Percentiles rank a stretch among this genome's conserved stretches.
Conservation (phyloP, 2,329 filamentous ascomycete genomes). For the Colletotrichum endophyticum region DNA sequence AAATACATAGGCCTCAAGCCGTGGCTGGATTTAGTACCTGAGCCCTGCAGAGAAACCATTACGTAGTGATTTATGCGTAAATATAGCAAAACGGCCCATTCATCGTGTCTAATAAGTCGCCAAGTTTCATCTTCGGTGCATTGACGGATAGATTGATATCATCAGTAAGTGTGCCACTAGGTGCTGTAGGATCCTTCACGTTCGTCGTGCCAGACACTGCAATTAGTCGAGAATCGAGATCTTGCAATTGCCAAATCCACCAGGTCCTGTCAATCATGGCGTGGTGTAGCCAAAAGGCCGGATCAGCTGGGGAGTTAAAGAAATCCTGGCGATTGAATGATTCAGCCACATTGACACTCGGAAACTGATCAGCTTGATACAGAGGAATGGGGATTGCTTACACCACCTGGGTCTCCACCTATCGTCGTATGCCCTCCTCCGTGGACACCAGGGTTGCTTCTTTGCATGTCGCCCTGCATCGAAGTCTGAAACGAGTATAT, state of each 20-base stretch:
- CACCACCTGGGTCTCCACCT: slow-evolving; percentile 35
- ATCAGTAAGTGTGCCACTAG: slow-evolving; percentile 23
- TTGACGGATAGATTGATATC: slow-evolving; percentile 28
- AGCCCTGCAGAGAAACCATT: accelerated
- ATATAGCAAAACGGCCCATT: slow-evolving; percentile 35
- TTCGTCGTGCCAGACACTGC: slow-evolving; percentile 17
- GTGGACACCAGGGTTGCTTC: slow-evolving; percentile 33
- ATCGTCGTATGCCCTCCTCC: slow-evolving; percentile 44
- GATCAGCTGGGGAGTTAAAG: slow-evolving; percentile 33
- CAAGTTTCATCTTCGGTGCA: slow-evolving; percentile 28
- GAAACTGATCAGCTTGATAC: accelerated
- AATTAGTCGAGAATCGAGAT: slow-evolving; percentile 11
- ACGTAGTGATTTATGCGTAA: slow-evolving; percentile 25
- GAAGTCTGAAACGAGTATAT: slow-evolving; percentile 37
- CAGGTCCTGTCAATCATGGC: slow-evolving; percentile 30
- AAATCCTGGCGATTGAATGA: slow-evolving; percentile 22
- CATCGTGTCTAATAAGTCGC: slow-evolving; percentile 33
- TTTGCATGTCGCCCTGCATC: slow-evolving; percentile 35
- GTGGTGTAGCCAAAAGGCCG: slow-evolving; percentile 30
- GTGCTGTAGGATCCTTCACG: slow-evolving; percentile 7
- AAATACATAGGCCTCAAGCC: too few species aligned
- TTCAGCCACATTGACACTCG: background rate
- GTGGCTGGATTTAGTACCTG: background rate
- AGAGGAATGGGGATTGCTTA: background rate
- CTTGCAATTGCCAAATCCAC: slow-evolving; percentile 28